A percentile compares a stretch with the other conserved stretches of the same genome.
Conservation (phyloP, 2,329 filamentous ascomycete genomes). For the Ophiostoma quercus region DNA sequence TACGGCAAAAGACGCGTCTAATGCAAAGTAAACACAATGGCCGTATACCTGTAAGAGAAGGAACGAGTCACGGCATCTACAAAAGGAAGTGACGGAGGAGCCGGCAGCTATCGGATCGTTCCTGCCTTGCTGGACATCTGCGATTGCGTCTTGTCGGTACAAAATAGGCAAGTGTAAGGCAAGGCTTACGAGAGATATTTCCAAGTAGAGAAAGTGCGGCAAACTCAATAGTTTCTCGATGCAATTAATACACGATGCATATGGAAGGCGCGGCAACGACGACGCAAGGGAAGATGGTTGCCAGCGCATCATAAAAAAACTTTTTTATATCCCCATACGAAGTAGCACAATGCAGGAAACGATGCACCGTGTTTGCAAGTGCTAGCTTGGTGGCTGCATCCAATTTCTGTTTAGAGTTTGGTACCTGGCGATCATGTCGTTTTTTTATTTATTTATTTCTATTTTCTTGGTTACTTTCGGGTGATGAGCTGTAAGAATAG, state of each 20-base stretch:
- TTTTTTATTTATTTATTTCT: neutral
- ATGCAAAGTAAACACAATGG: neutral
- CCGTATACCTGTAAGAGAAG: neutral
- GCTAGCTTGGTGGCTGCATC: neutral
- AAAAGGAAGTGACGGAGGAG: neutral
- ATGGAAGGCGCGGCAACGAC: neutral
- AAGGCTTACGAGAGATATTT: neutral
- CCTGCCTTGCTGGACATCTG: neutral
- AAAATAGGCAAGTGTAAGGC: constrained; percentile 2
- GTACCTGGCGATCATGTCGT: constrained; percentile 2
- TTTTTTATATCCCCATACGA: neutral
- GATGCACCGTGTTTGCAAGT: neutral
- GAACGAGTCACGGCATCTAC: neutral
- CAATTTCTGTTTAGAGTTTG: constrained; percentile 9
- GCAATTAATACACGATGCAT: constrained; percentile 1
- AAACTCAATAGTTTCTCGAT: neutral
- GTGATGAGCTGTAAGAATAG: neutral
- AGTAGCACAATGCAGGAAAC: neutral
- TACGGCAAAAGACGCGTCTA: too few species aligned
- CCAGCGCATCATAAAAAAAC: neutral
- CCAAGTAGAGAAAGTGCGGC: neutral
- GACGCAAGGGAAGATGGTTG: constrained; percentile 9
- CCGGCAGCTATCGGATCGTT: neutral
- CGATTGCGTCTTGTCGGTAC: neutral
- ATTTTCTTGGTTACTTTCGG: neutral